A percentile compares a stretch with the other conserved stretches of the same genome.
Evolutionary conservation across 225 moss, liverwort and hornwort species (phyloP).

Genomic region (Neckera pumila): DNA sequence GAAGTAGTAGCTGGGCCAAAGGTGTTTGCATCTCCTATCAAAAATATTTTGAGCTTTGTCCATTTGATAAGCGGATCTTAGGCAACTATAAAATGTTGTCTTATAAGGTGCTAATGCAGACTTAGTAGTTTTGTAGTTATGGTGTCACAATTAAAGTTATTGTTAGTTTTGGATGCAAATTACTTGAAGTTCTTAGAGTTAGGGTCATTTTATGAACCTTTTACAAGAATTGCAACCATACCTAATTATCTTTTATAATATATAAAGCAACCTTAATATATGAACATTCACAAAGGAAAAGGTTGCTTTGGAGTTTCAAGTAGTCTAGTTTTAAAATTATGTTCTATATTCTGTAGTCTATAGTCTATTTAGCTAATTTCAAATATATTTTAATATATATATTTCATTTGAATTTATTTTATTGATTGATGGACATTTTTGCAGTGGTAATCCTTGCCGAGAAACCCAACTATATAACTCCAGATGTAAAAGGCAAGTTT

Average conservation of each 20-base stretch:
- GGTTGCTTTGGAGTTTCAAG: background rate
- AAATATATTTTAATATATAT: background rate
- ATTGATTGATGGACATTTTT: background rate
- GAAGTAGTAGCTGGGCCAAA: fast-evolving
- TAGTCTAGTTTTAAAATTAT: background rate
- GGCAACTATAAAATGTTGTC: too few relatives aligned
- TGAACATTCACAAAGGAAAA: background rate
- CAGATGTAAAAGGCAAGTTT: slow-evolving; percentile 33
- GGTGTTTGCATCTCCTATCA: background rate
- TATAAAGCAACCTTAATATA: background rate
- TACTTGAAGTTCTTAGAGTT: background rate
- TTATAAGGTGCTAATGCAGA: fast-evolving
- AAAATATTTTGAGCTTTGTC: background rate
- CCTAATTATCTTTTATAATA: background rate
- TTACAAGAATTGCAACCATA: background rate
- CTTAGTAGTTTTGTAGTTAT: background rate
- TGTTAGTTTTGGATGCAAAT: background rate
- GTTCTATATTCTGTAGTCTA: too few relatives aligned
- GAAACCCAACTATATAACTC: slow-evolving; percentile 38
- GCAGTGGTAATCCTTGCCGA: slow-evolving; percentile 42
- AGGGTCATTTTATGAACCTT: background rate
- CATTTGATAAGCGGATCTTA: fast-evolving
- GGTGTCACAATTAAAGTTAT: background rate
- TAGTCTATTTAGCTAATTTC: too few relatives aligned
- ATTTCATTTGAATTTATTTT: background rate